Evolutionary conservation across 1,139 yeast species (phyloP).

Genomic region (Meyerozyma sp.): DNA sequence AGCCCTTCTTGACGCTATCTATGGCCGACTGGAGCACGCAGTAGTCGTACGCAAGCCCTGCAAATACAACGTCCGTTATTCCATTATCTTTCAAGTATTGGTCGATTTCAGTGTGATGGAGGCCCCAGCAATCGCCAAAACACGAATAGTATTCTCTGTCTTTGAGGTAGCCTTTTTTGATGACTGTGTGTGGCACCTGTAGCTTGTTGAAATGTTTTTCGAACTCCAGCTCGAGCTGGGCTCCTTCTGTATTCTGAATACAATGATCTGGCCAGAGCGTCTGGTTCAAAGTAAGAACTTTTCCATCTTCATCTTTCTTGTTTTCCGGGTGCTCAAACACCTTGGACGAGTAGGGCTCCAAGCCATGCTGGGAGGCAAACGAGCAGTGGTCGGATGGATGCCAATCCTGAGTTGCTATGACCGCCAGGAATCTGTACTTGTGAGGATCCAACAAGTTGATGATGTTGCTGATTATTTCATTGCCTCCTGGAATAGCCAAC

Average conservation of each 20-base stretch:
- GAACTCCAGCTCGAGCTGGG: constrained; percentile 51
- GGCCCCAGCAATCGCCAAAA: constrained; percentile 73
- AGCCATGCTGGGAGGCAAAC: constrained; percentile 67
- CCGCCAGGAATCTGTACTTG: constrained; percentile 49
- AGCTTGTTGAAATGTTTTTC: constrained; percentile 17
- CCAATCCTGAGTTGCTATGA: constrained; percentile 84
- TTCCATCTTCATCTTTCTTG: constrained; percentile 21
- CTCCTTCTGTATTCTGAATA: constrained; percentile 64
- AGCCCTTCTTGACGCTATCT: constrained; percentile 61
- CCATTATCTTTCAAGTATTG: constrained; percentile 34
- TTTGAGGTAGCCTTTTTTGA: constrained; percentile 63
- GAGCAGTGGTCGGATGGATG: constrained; percentile 77
- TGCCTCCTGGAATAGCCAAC: constrained; percentile 65
- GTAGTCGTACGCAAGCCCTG: constrained; percentile 81
- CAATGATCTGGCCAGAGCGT: constrained; percentile 92
- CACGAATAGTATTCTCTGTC: constrained; percentile 91
- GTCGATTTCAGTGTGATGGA: constrained; percentile 64
- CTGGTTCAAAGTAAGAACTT: constrained; percentile 28
- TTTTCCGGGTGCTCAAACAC: constrained; percentile 50
- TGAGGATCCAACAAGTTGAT: constrained; percentile 32
- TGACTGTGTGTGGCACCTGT: constrained; percentile 30
- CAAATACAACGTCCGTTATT: constrained; percentile 62
- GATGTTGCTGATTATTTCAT: constrained; percentile 51
- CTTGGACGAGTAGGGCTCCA: constrained; percentile 47
- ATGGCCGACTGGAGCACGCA: constrained; percentile 77